Base-by-base conservation (phyloP, 495 filamentous ascomycete genomes). In the Penicillium paradoxum region DNA sequence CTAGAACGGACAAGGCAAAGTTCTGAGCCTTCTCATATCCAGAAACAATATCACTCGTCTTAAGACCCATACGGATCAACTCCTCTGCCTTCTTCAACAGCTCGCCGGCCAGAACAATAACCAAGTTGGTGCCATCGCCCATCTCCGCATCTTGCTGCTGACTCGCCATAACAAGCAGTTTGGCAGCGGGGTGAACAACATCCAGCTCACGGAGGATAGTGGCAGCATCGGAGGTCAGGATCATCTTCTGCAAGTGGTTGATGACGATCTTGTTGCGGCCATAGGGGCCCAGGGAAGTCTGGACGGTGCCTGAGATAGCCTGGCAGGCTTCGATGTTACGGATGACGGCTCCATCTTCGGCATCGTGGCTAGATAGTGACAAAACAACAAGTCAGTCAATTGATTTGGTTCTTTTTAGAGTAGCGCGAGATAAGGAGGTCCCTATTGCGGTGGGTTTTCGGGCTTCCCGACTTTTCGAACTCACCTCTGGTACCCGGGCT, bases 191-290 rank as follows among this genome's bases (percentile, higher is more conserved):
- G 73, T 99, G 95, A 27, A 99, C 92, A 40, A 99, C 95, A 66
- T 99, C 95, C 67, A 99, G 81, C 71, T 99, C 95, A 63, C 90
- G 87, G 49, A 99, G 79, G 57, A 99, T 99, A 22, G 93, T 96
- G 56, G 95, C 95, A 34, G 95, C 95, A 68, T 99, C 95, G 40
- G 90, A 96, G 53, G 95, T 99, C 53, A 99, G 80, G 56, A 96
- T 92, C 93, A 97, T 96, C 80, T 99, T 99, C 74, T 96, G 91
- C 53, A 99, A 80, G 76, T 99, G 95, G 75, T 97, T 99, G 79
- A 99, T 97, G 76, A 99, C 89, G 71, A 99, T 96, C 79, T 99
- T 99, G 79, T 97, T 99, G 71, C 95, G 89, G 65, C 95, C 95
- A 69, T 93, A 97, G 46, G 95, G 95, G 44, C 95, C 93, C 33